Conservation (phyloP, 1,284 basidiomycete genomes). For the Kwoniella shivajii region DNA sequence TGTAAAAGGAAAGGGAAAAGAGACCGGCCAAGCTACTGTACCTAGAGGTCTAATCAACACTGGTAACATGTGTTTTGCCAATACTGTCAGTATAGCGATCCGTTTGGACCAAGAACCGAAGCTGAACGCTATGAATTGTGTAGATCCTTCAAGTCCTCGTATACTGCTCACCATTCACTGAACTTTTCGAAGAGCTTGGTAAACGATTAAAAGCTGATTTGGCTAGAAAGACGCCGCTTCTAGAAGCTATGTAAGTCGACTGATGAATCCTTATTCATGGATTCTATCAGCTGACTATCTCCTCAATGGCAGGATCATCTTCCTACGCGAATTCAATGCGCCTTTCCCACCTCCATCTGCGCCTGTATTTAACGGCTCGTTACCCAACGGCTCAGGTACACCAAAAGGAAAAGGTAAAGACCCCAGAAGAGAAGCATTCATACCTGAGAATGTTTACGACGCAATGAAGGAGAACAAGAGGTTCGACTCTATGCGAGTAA, state of each 20-base stretch:
- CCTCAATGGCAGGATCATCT: slow-evolving; percentile 59
- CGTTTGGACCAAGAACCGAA: neutral
- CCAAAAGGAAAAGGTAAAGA: slow-evolving; percentile 34
- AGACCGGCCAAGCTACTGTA: slow-evolving; percentile 49
- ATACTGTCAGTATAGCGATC: slow-evolving; percentile 61
- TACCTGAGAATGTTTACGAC: slow-evolving; percentile 88
- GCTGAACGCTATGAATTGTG: neutral
- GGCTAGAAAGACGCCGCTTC: slow-evolving; percentile 67
- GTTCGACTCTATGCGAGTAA: slow-evolving; percentile 87
- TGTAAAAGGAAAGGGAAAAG: slow-evolving; percentile 33
- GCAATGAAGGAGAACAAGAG: slow-evolving; percentile 94
- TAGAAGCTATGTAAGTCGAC: slow-evolving; percentile 67
- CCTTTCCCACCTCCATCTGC: slow-evolving; percentile 18
- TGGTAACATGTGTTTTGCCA: slow-evolving; percentile 98
- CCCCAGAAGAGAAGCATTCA: slow-evolving; percentile 64
- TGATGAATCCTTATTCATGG: neutral
- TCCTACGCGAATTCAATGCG: slow-evolving; percentile 73
- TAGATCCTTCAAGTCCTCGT: slow-evolving; percentile 82
- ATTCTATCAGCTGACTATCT: neutral
- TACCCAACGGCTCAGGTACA: slow-evolving; percentile 24
- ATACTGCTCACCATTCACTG: slow-evolving; percentile 83
- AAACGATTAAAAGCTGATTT: slow-evolving; percentile 59
- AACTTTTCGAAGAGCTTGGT: slow-evolving; percentile 73
- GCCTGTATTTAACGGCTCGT: slow-evolving; percentile 13
- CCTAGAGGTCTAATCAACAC: slow-evolving; percentile 89